Percentiles rank a stretch among this genome's conserved stretches.
phyloP scores from a whole-genome alignment of 2,329 filamentous ascomycete genomes.

The Ramularia endophylla region DNA sequence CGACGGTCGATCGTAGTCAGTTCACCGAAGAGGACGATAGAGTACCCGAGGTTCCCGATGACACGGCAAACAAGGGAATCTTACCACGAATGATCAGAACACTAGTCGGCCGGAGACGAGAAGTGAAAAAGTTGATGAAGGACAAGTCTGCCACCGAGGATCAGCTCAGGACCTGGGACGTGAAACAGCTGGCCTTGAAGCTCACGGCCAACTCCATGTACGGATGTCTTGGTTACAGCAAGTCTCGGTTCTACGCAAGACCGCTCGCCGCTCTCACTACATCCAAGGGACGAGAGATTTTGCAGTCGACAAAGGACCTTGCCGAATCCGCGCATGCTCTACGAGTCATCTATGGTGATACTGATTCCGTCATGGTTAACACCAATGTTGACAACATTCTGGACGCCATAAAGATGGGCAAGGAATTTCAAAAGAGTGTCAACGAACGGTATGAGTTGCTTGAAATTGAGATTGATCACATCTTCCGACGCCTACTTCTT shows the following conservation, averaged over 20 bases:
- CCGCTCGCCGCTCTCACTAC: constrained; percentile 94
- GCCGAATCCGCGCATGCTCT: constrained; percentile 78
- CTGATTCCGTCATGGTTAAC: constrained; percentile 99
- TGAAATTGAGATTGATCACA: constrained; percentile 97
- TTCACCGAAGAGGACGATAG: constrained; percentile 75
- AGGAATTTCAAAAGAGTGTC: constrained; percentile 91
- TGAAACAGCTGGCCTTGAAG: constrained; percentile 94
- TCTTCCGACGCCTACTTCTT: constrained; percentile 86
- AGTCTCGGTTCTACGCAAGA: constrained; percentile 93
- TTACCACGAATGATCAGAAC: constrained; percentile 87
- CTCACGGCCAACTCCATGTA: constrained; percentile 99
- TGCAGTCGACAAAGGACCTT: constrained; percentile 90
- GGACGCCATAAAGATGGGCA: constrained; percentile 83
- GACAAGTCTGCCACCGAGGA: constrained; percentile 79
- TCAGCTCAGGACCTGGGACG: constrained; percentile 91
- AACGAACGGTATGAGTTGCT: constrained; percentile 89
- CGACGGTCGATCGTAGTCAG: constrained; percentile 76
- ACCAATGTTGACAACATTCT: constrained; percentile 92
- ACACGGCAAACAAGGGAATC: constrained; percentile 72
- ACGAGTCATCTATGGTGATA: constrained; percentile 97
- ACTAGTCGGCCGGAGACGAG: constrained; percentile 77
- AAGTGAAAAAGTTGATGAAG: constrained; percentile 98
- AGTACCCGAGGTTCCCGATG: constrained; percentile 75
- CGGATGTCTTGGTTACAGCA: constrained; percentile 93
- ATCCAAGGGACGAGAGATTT: constrained; percentile 94